phyloP scores from a whole-genome alignment of 2,329 filamentous ascomycete genomes.

The Paecilomyces sp. region DNA sequence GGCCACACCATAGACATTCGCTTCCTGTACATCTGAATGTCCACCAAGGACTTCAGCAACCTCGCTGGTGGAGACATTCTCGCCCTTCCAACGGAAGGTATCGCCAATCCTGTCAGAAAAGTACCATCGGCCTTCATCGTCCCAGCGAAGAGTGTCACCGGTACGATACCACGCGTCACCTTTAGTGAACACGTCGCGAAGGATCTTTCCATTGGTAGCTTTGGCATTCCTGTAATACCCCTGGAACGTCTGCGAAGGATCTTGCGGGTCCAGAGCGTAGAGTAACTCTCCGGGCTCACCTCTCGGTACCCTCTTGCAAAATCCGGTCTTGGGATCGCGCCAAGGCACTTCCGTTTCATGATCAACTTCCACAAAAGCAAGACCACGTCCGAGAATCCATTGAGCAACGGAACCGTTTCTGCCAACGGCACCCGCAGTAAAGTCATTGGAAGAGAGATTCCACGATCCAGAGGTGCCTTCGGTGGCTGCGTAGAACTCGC shows the following conservation, averaged over 20 bases:
- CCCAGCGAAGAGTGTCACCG: conserved; percentile 71
- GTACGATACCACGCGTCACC: conserved; percentile 79
- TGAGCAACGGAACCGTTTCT: conserved; percentile 58
- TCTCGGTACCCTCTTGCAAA: conserved; percentile 53
- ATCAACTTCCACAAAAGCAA: conserved; percentile 63
- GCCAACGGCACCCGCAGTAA: conserved; percentile 69
- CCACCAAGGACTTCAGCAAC: conserved; percentile 67
- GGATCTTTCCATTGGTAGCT: conserved; percentile 66
- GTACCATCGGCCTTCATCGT: conserved; percentile 63
- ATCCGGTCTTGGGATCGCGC: conserved; percentile 61
- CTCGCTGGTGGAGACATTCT: conserved; percentile 77
- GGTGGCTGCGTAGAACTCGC: conserved; percentile 75
- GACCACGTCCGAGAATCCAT: conserved; percentile 43
- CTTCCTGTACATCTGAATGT: conserved; percentile 62
- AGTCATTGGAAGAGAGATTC: conserved; percentile 68
- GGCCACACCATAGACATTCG: conserved; percentile 78
- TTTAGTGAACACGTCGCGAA: conserved; percentile 64
- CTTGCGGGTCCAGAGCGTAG: conserved; percentile 58
- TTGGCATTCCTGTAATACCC: conserved; percentile 72
- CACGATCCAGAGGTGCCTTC: conserved; percentile 64
- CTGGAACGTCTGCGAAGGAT: conserved; percentile 62
- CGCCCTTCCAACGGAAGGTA: conserved; percentile 58
- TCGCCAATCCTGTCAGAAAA: conserved; percentile 64
- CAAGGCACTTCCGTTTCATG: conserved; percentile 60
- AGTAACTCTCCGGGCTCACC: conserved; percentile 71